A percentile compares a stretch with the other conserved stretches of the same genome.
Conservation (phyloP, 495 filamentous ascomycete species). For the Podospora pseudocomata region DNA sequence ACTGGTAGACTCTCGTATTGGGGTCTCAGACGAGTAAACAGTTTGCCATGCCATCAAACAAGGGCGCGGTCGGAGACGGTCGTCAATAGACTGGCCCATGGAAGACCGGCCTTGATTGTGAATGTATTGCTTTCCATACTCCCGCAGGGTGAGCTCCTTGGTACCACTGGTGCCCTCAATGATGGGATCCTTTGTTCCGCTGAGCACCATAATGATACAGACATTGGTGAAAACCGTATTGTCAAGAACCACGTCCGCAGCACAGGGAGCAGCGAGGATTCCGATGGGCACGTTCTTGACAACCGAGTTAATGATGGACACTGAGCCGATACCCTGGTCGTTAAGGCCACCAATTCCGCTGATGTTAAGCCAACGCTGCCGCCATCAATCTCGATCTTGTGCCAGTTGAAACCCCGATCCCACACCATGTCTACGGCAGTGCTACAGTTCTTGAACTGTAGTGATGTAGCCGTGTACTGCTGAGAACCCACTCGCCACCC, state of each 20-base stretch:
- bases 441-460: slow-evolving; percentile 73
- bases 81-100: slow-evolving; percentile 38
- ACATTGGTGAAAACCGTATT: slow-evolving; percentile 40
- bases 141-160: slow-evolving; percentile 50
- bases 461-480: slow-evolving; percentile 26
- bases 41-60: slow-evolving; percentile 42
- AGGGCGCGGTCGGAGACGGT: slow-evolving; percentile 42
- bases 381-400: slow-evolving; percentile 22
- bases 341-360: slow-evolving; percentile 37
- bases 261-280: slow-evolving; percentile 56
- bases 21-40: slow-evolving; percentile 58
- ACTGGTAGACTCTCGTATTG: slow-evolving; percentile 51
- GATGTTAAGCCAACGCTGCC: slow-evolving; percentile 23
- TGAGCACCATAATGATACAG: slow-evolving; percentile 39
- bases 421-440: slow-evolving; percentile 81
- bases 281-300: slow-evolving; percentile 60
- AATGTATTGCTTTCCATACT: slow-evolving; percentile 60
- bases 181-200: slow-evolving; percentile 39
- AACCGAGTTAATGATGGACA: slow-evolving; percentile 66
- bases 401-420: slow-evolving; percentile 58
- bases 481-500: slow-evolving; percentile 71
- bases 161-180: slow-evolving; percentile 49
- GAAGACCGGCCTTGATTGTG: slow-evolving; percentile 31
- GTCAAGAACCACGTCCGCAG: slow-evolving; percentile 42
- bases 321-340: slow-evolving; percentile 61